Conservation (phyloP, 202 grass and related monocot genomes). For the Zoysia matrella region DNA sequence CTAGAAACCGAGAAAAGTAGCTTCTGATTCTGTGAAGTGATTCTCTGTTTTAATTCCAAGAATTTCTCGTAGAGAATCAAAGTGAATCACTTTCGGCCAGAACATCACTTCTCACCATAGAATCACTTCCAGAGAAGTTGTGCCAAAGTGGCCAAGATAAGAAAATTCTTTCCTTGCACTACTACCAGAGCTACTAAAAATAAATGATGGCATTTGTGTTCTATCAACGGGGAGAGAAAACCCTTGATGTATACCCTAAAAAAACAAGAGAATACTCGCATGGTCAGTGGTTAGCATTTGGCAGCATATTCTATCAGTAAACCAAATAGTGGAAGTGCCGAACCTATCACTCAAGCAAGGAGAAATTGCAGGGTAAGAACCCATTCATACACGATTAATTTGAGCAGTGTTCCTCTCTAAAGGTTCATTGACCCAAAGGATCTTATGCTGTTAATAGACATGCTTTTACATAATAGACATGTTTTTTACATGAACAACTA, state of each 20-base stretch:
- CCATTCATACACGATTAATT: constrained; percentile 16
- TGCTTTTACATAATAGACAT: background rate
- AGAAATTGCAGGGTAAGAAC: constrained; percentile 6
- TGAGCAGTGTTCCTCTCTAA: constrained; percentile 7
- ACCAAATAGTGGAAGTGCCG: constrained; percentile 12
- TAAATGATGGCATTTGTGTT: background rate
- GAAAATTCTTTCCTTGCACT: background rate
- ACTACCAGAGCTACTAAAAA: constrained; percentile 13
- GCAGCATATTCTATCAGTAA: background rate
- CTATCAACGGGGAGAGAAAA: background rate
- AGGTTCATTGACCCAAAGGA: background rate
- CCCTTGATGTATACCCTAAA: background rate
- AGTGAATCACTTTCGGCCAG: too few relatives aligned
- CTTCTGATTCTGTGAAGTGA: too few relatives aligned
- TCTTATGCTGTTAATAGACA: background rate
- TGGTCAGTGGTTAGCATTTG: background rate
- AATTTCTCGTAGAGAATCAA: too few relatives aligned
- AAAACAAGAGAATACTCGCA: background rate
- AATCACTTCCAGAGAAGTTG: too few relatives aligned
- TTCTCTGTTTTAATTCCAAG: too few relatives aligned
- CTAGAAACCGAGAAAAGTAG: too few relatives aligned
- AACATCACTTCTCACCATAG: too few relatives aligned
- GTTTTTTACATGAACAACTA: background rate
- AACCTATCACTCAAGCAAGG: background rate
- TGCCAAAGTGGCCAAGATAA: background rate